A percentile compares a stretch with the other conserved stretches of the same genome.
These are phyloP conservation scores for Aspergillus hiratsukae DNA, from an alignment of 2,329 filamentous ascomycete genomes.

Conservation along the genomic window DNA sequence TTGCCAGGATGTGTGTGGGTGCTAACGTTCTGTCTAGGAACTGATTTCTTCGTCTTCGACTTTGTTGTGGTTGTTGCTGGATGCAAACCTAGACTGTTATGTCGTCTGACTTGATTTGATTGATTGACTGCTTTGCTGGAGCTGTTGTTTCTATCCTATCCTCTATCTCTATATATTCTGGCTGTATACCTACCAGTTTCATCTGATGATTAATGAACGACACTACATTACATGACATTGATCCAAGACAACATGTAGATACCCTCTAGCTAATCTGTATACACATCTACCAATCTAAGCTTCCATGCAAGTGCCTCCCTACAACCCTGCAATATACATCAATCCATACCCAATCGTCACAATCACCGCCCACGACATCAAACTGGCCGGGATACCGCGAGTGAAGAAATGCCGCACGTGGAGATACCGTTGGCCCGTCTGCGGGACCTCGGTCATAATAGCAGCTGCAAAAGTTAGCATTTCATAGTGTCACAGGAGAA, in stretches of 20 bases:
- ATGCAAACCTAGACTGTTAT: too few relatives aligned
- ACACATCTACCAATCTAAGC: not conserved
- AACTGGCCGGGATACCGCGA: slow-evolving; percentile 80
- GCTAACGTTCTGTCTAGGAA: not conserved
- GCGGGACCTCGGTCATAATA: slow-evolving; percentile 97
- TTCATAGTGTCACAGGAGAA: slow-evolving; percentile 15
- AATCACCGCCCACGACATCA: slow-evolving; percentile 76
- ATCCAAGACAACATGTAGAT: not conserved
- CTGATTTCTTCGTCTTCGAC: not conserved
- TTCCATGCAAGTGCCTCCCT: not conserved
- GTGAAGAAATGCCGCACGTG: slow-evolving; percentile 92
- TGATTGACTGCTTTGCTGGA: not conserved
- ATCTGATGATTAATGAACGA: not conserved
- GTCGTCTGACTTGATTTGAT: too few relatives aligned
- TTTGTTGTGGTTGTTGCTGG: not conserved
- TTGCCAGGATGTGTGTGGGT: not conserved
- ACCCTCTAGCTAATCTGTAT: not conserved
- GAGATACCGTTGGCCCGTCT: slow-evolving; percentile 86
- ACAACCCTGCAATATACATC: slow-evolving; percentile 70
- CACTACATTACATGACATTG: not conserved
- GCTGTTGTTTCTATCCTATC: not conserved
- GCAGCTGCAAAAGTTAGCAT: slow-evolving; percentile 57
- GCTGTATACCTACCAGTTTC: not conserved
- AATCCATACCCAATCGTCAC: slow-evolving; percentile 86
- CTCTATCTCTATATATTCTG: not conserved